Evolutionary conservation across 2,329 filamentous ascomycete species (phyloP), one percentile per base, ranked within the genome.

Genomic region (Cryphonectria parasitica): DNA sequence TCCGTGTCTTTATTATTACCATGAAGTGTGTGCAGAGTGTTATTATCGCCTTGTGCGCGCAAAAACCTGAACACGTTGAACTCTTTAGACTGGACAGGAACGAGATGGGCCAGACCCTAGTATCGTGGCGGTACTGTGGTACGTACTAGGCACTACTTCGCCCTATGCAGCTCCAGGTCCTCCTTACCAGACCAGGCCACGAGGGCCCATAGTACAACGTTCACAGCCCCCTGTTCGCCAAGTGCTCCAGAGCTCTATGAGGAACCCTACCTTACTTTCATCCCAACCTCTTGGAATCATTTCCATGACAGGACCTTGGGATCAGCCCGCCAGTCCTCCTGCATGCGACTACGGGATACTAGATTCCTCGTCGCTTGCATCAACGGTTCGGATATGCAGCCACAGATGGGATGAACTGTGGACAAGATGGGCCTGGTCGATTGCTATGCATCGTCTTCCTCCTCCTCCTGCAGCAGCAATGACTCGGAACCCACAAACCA

Each of bases 351-450:
- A 34, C 54, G 3, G 52, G 52, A 56, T n/a, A 11, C 52, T 11
- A 56, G 15, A 56, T 4, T 11, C 52, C 19, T 5, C 25, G n/a
- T 10, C 22, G 45, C 52, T 28, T 56, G 52, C 60, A 63, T 13
- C 60, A 63, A 25, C 60, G 39, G 22, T 25, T 17, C 36, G 11
- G n/a, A 13, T 25, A 25, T 43, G 61, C 36, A 28, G 28, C 43
- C 41, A 49, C 41, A 64, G 28, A 31, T 34, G 62, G 34, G 43
- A 49, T 66, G 25, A 39, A 43, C 25, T 36, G n/a, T 19, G 11
- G 17, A 19, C 69, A 63, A 76, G 61, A 79, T 82, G 80, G 77
- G 76, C 25, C 75, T 83, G 17, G 82, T 84, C 70, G 80, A 83
- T 74, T 84, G 83, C 75, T 78, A 64, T 6, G 36, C 79, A 45